Base-by-base conservation (phyloP, 768 basidiomycete species). In the Melanogaster broomeanus region DNA sequence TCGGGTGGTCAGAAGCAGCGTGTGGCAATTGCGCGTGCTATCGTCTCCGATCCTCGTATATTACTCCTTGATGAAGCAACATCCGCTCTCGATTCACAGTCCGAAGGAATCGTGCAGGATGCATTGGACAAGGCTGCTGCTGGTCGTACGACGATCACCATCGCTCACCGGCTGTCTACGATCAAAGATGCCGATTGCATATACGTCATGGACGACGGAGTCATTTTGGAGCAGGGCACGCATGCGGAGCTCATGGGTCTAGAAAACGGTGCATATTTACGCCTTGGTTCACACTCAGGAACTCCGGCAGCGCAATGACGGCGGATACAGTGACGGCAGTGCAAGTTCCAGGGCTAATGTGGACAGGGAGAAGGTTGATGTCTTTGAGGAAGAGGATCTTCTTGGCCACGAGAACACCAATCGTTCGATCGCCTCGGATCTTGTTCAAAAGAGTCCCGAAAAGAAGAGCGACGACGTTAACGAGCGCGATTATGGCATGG, bases 51-150 rank as follows among this genome's bases (percentile, higher is more conserved):
- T 67, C 92, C 92, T 3, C 77, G 82, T 28, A 88, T 96, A 51
- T 72, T 96, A 18, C 77, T 96, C n/a, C 79, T 95, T 41, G 93
- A 95, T 54, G 93, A 95, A 58, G 90, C 88, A 12, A 94, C 92
- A 2, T 85, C 83, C 55, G 93, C 92, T 31, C 77, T 94, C n/a
- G 93, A 94, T 70, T 91, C 91, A 0, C 89, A 88, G 59, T 89
- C 88, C 3, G 85, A 88, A 64, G 91, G 90, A 51, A 78, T 94
- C 52, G 93, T 96, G 0, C 93, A 94, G 70, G 88, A 94, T 66
- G 93, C 92, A 19, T 67, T 94, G 46, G 91, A 96, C 65, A 92
- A 91, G 68, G 92, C 91, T 56, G 76, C 89, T 24, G 79, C 68
- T 68, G 88, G 85, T 41, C 85, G 88, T 45, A 90, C 88, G 10